These are phyloP conservation scores for Meredithiella fracta DNA, from an alignment of 2,329 filamentous ascomycete genomes.

Conservation along the genomic window DNA sequence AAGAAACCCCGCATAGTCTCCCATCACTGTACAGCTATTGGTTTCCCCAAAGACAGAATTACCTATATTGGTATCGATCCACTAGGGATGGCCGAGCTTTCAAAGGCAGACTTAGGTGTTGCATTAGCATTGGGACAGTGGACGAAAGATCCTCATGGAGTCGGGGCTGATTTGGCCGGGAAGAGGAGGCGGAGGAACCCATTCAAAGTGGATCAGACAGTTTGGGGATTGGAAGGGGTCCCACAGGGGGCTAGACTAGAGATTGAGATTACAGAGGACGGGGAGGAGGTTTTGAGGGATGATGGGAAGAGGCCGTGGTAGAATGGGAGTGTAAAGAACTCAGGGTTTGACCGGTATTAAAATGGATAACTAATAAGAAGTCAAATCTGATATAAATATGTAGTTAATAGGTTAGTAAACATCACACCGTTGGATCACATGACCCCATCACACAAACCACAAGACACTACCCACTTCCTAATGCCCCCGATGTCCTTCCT, in stretches of 20 bases:
- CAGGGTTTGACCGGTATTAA: too few relatives aligned
- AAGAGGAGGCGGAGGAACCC: slow-evolving; percentile 36
- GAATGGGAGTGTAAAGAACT: background rate
- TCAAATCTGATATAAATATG: too few relatives aligned
- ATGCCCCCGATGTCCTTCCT: background rate
- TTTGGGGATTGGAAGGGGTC: slow-evolving; percentile 22
- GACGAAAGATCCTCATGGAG: slow-evolving; percentile 36
- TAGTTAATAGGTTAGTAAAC: too few relatives aligned
- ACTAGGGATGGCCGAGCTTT: slow-evolving; percentile 24
- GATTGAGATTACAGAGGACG: slow-evolving; percentile 21
- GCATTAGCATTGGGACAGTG: slow-evolving; percentile 30
- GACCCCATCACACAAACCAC: too few relatives aligned
- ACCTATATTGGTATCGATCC: slow-evolving; percentile 50
- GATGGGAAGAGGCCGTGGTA: slow-evolving; percentile 25
- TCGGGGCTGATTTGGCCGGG: slow-evolving; percentile 26
- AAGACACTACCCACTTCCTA: too few relatives aligned
- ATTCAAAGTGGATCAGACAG: slow-evolving; percentile 28
- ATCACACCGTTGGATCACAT: too few relatives aligned
- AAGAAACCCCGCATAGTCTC: slow-evolving; percentile 47
- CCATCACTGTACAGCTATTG: slow-evolving; percentile 47
- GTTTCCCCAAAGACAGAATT: slow-evolving; percentile 30
- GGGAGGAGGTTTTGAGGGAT: slow-evolving; percentile 27
- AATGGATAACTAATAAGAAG: too few relatives aligned
- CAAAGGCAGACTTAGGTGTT: slow-evolving; percentile 27
- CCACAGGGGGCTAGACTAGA: slow-evolving; percentile 24